Evolutionary conservation across 768 basidiomycete species (phyloP).

Genomic region (Leccinum rimulosum): DNA sequence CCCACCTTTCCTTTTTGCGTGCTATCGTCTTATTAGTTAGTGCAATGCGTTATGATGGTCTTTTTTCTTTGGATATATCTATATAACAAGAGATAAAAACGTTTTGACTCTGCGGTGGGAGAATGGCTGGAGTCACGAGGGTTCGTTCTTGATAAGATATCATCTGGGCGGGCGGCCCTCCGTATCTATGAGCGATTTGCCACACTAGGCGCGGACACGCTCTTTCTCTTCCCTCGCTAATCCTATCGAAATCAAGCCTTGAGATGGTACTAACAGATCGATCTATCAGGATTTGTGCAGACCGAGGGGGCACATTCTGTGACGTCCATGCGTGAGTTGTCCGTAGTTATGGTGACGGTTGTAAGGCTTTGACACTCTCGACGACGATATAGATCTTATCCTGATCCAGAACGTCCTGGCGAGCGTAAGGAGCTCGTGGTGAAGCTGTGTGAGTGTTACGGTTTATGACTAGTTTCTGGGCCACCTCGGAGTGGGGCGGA

Average conservation of each 20-base stretch:
- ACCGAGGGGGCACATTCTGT: slow-evolving; percentile 91
- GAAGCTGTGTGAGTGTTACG: slow-evolving; percentile 64
- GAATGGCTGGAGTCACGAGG: slow-evolving; percentile 1
- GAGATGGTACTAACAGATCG: slow-evolving; percentile 52
- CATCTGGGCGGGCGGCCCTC: background rate
- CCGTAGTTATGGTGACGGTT: background rate
- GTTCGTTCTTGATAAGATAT: slow-evolving; percentile 8
- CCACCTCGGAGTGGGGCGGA: background rate
- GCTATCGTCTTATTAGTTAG: slow-evolving; percentile 7
- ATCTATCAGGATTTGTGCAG: slow-evolving; percentile 83
- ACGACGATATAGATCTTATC: slow-evolving; percentile 55
- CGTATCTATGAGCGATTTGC: background rate
- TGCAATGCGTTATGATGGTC: slow-evolving; percentile 20
- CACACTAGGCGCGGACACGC: background rate
- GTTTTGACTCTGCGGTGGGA: background rate
- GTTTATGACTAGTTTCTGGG: background rate
- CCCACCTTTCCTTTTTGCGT: slow-evolving; percentile 1
- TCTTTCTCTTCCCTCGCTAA: background rate
- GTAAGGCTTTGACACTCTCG: background rate
- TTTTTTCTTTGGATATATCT: slow-evolving; percentile 2
- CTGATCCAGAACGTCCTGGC: slow-evolving; percentile 58
- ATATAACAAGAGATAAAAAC: background rate
- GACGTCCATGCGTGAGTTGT: slow-evolving; percentile 75
- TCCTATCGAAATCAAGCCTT: background rate
- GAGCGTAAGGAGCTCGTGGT: slow-evolving; percentile 81